Evolutionary conservation across 2,329 filamentous ascomycete species (phyloP), one percentile per base, ranked within the genome.

Genomic region (Phialemonium atrogriseum): DNA sequence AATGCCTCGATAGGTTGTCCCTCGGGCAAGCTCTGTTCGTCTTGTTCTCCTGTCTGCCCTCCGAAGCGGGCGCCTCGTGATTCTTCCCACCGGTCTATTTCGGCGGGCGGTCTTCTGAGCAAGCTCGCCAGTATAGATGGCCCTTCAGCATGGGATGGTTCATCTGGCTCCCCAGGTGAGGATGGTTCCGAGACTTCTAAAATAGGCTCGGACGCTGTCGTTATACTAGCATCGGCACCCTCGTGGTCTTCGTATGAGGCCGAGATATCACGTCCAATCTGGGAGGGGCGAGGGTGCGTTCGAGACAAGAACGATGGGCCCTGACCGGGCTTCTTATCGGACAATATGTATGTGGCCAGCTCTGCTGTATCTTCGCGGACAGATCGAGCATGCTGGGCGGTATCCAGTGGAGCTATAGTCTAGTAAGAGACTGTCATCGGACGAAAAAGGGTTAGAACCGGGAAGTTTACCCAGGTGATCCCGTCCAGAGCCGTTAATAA

Each of bases 341-440:
- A 80, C 17, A 94, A 70, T 30, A 85, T 79, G 52, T 88, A 86
- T 12, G 76, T 85, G 25, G 87, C 87, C 35, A 94, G 68, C 57
- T 94, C 85, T 31, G 86, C 84, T 3, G 87, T 93, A 51, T 91
- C 81, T 57, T 91, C 80, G 41, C 87, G 80, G 24, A 94, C 81
- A 42, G 78, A 83, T 37, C 79, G 76, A 20, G 84, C 82, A 55
- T 84, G 84, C 45, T 84, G 75, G 12, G 76, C 71, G 45, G 75
- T 81, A 50, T 89, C 83, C 57, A 73, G 51, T 12, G 69, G 67
- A 23, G 60, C 68, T 73, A 41, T 24, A 30, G 5, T 13, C n/a
- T 10, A 17, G 7, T 8, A 18, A 42, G 39, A 48, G 45, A 36
- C 18, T 27, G 24, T 34, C 27, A 31, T 14, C 18, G 19, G 16